A percentile compares a stretch with the other conserved stretches of the same genome.
Evolutionary conservation across 2,329 filamentous ascomycete genomes (phyloP).

Genomic region (Pseudogymnoascus sp.): DNA sequence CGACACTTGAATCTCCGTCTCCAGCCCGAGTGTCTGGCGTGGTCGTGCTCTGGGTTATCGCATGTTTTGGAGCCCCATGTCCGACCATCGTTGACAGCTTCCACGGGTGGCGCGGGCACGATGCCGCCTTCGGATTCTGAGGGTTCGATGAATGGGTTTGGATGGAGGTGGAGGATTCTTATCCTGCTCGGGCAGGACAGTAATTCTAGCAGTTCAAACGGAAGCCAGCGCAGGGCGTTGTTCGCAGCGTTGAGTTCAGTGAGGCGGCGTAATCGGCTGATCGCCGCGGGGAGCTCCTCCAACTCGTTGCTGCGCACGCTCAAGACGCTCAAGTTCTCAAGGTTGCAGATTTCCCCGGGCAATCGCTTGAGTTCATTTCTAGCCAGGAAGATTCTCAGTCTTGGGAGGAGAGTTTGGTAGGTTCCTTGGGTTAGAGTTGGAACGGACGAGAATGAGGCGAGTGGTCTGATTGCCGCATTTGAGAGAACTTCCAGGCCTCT

Average conservation of each 20-base stretch:
- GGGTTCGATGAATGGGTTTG: constrained; percentile 54
- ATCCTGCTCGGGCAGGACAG: constrained; percentile 41
- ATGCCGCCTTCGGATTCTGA: neutral
- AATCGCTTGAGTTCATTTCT: constrained; percentile 50
- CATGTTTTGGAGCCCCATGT: neutral
- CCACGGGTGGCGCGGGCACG: neutral
- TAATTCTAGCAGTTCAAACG: constrained; percentile 55
- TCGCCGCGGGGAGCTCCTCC: constrained; percentile 51
- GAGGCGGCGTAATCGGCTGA: constrained; percentile 52
- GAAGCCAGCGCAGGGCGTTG: constrained; percentile 54
- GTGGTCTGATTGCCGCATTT: constrained; percentile 48
- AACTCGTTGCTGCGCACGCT: constrained; percentile 60
- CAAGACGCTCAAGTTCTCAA: constrained; percentile 56
- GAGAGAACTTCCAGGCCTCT: constrained; percentile 43
- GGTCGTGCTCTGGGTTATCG: neutral
- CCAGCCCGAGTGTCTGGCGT: constrained; percentile 19
- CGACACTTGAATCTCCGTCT: constrained; percentile 22
- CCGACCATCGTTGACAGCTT: neutral
- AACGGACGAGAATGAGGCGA: constrained; percentile 44
- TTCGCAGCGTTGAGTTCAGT: constrained; percentile 58
- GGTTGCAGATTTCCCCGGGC: constrained; percentile 53
- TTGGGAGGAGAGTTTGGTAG: constrained; percentile 52
- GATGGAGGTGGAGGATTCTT: constrained; percentile 47
- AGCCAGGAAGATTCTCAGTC: constrained; percentile 54
- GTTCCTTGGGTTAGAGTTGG: constrained; percentile 15